Percentiles rank a stretch among this genome's conserved stretches.
Conservation (phyloP, 257 asterid species). For the Hygrophila difformis region DNA sequence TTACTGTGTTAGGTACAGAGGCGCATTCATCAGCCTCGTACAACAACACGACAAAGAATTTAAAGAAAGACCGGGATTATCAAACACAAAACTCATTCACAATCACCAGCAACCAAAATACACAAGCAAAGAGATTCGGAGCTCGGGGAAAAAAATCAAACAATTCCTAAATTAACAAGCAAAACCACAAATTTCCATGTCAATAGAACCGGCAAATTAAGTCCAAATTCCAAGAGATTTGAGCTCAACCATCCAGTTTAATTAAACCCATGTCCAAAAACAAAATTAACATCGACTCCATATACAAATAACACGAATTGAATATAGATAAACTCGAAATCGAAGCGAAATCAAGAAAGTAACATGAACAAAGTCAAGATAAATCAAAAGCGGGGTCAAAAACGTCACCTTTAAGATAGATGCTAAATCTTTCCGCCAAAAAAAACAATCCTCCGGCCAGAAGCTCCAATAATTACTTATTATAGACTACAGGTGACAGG, state of each 20-base stretch:
- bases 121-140: slow-evolving; percentile 9
- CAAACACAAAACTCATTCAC: slow-evolving; percentile 16
- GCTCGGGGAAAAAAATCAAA: slow-evolving; percentile 13
- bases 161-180: slow-evolving; percentile 19
- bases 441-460: too few species aligned
- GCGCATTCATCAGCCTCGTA: slow-evolving; percentile 16
- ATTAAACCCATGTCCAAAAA: slow-evolving; percentile 13
- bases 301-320: neutral
- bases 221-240: slow-evolving; percentile 20
- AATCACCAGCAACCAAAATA: neutral
- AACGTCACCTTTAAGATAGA: slow-evolving; percentile 29
- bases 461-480: too few species aligned
- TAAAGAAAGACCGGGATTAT: slow-evolving; percentile 1
- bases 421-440: slow-evolving; percentile 4
- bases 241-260: slow-evolving; percentile 23
- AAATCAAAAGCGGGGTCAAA: neutral
- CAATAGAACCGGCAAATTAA: slow-evolving; percentile 9
- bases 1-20: slow-evolving; percentile 3
- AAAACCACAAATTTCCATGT: slow-evolving; percentile 27
- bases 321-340: slow-evolving; percentile 6
- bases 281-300: slow-evolving; percentile 20
- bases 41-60: slow-evolving; percentile 7
- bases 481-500: too few species aligned
- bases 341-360: neutral
- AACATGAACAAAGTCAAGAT: slow-evolving; percentile 1